Conservation (phyloP, 257 asterid genomes). For the Lithospermum erythrorhizon region DNA sequence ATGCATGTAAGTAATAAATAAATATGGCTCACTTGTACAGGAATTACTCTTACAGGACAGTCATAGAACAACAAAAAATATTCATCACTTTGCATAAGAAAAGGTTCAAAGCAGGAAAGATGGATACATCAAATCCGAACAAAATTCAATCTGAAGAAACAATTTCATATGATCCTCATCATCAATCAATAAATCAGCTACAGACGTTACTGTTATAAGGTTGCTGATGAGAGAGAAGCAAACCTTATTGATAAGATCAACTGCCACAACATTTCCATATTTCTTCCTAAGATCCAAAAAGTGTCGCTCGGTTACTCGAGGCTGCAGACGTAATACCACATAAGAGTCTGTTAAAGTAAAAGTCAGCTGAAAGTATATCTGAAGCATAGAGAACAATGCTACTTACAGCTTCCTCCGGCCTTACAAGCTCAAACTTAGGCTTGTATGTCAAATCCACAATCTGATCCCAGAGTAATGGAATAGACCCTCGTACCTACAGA, state of each 20-base stretch:
- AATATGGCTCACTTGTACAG: too few species aligned
- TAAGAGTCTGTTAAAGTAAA: conserved; percentile 13
- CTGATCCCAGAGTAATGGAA: conserved; percentile 93
- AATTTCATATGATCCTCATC: too few species aligned
- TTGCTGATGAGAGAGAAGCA: not conserved
- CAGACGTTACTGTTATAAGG: not conserved
- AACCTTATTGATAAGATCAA: conserved; percentile 85
- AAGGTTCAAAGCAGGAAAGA: too few species aligned
- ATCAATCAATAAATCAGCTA: not conserved
- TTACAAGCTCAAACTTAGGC: conserved; percentile 68
- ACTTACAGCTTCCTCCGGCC: conserved; percentile 65
- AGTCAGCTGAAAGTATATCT: conserved; percentile 2
- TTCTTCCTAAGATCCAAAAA: conserved; percentile 66
- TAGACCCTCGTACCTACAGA: conserved; percentile 82
- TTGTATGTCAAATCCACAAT: conserved; percentile 91
- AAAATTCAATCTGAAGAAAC: too few species aligned
- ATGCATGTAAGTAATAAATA: too few species aligned
- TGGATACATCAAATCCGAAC: too few species aligned
- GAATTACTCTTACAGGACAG: too few species aligned
- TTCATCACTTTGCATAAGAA: too few species aligned
- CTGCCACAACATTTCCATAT: conserved; percentile 77
- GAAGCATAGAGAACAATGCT: conserved; percentile 13
- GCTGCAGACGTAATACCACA: conserved; percentile 29
- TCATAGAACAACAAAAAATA: too few species aligned
- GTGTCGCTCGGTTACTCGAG: conserved; percentile 74